Base-by-base conservation (phyloP, 192 early-diverging fungal species). In the Coemansia sp. region DNA sequence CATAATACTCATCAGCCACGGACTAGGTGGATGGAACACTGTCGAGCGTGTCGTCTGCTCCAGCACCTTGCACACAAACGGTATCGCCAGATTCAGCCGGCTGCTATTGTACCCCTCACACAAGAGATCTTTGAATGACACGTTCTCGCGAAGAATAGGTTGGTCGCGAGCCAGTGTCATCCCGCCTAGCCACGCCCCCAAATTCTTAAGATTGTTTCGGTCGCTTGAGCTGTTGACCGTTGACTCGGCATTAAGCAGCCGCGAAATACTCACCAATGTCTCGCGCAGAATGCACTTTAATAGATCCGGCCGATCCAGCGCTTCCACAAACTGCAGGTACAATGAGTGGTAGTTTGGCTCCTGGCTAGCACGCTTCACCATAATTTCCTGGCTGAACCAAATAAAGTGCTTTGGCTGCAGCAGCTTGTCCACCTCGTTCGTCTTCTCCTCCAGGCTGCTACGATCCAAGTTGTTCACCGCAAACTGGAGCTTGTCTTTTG, bases 1-100 rank as follows among this genome's bases (percentile, higher is more conserved):
- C 85, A 99, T 87, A 59, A 95, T 94, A 29, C 92, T 92, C 88
- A 99, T 94, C 45, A 99, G 69, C 97, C 97, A 99, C 14, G 97
- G 97, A 78, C 96, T 97, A 27, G 97, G 95, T 10, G 93, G 92
- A 56, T 88, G 89, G 79, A 99, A 99, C 3, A 98, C 89, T 55
- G 86, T 92, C 64, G 89, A 94, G 45, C 85, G 84, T 22, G 83
- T 83, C 52, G 90, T 87, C 73, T 96, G 94, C 65, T 97, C 94
- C 52, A 99, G 80, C 0, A 98, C 92, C 75, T 98, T 97, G 84
- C 97, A 99, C 8, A 96, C 93, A 70, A 99, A 99, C 35, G 97
- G 97, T 60, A 99, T 97, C 4, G 93, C 95, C 14, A 98, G 93
- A 82, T 96, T 94, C 29, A 99, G 82, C 15, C 94, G 77, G 52